Evolutionary conservation across 257 asterid genomes (phyloP), one percentile per base, ranked within the genome.

Genomic region (Solanum virginianum): DNA sequence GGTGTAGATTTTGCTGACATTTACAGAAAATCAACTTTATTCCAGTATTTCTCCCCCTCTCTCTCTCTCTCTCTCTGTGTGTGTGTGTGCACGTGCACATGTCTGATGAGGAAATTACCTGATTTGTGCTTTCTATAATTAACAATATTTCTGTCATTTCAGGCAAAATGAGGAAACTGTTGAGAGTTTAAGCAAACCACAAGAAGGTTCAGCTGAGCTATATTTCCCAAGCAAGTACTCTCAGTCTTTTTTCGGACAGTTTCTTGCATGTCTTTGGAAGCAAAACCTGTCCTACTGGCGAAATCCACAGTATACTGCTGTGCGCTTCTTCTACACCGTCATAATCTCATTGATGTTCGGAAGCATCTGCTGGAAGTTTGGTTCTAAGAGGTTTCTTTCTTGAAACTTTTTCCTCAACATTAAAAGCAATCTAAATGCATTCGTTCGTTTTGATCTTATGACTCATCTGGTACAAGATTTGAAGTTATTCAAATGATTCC

Each of bases 201-300:
- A 85, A 17, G 91, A 91, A 84, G 95, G 89, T 77, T 69, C 94
- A 16, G 80, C 86, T 59, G 95, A 95, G 79, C 80, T 94, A 68
- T 87, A 85, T 87, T 96, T 96, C 84, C 93, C 97, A 16, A 93
- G 94, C 85, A 94, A 89, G 85, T 96, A 96, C 84, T 88, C 98
- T 15, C 92, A 90, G 69, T 87, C 98, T n/a, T 91, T 89, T 83
- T 92, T 88, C 11, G 93, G 89, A 57, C 99, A 96, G 86, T 94
- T 91, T 79, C 86, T 89, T 54, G 97, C 98, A 26, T 96, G 99
- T 91, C 94, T 96, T 75, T 96, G 99, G 99, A 96, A 96, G 87
- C 99, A 94, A 88, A 91, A 92, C 82, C 89, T 89, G 45, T 94
- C 99, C 2, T 96, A 96, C 87, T 96, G 99, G 99, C 89, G 98